Percentiles rank a stretch among this genome's conserved stretches.
Conservation (phyloP, 768 basidiomycete genomes). For the Steccherinum ochraceum region DNA sequence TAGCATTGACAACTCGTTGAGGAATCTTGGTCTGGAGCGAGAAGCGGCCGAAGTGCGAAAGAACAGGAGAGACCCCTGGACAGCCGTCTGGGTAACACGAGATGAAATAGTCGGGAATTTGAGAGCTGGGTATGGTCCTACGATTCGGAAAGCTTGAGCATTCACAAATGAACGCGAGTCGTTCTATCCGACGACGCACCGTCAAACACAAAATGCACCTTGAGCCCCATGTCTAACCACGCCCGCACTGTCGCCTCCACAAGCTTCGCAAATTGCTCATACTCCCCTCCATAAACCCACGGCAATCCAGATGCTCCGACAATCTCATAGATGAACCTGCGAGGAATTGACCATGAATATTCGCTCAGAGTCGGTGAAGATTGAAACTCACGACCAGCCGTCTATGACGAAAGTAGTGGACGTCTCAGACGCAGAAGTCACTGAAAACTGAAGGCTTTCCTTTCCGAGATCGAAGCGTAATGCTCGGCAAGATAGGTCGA, state of each 20-base stretch:
- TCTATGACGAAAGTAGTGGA: conserved; percentile 54
- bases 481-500: conserved; percentile 46
- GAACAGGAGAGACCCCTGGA: conserved; percentile 65
- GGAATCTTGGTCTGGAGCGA: conserved; percentile 57
- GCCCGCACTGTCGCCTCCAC: conserved; percentile 48
- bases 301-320: conserved; percentile 55
- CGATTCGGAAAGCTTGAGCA: too few relatives aligned
- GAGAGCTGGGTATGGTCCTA: conserved; percentile 65
- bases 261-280: conserved; percentile 44
- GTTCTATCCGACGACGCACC: conserved; percentile 41
- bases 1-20: conserved; percentile 67
- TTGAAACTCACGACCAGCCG: conserved; percentile 77
- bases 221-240: conserved; percentile 64
- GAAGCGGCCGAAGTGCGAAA: conserved; percentile 71
- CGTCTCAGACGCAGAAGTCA: conserved; percentile 1
- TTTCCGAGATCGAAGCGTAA: conserved; percentile 31
- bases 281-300: conserved; percentile 88
- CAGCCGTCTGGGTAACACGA: conserved; percentile 48
- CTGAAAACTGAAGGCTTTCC: conserved; percentile 29
- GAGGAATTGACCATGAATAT: neutral
- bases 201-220: conserved; percentile 75
- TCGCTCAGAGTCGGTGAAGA: neutral
- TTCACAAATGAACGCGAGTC: neutral
- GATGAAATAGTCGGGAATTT: conserved; percentile 65
- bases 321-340: conserved; percentile 71